A percentile compares a stretch with the other conserved stretches of the same genome.
These are phyloP conservation scores for Blepharisma japonicum DNA, from an alignment of 73 alveolate species.

Conservation along the genomic window DNA sequence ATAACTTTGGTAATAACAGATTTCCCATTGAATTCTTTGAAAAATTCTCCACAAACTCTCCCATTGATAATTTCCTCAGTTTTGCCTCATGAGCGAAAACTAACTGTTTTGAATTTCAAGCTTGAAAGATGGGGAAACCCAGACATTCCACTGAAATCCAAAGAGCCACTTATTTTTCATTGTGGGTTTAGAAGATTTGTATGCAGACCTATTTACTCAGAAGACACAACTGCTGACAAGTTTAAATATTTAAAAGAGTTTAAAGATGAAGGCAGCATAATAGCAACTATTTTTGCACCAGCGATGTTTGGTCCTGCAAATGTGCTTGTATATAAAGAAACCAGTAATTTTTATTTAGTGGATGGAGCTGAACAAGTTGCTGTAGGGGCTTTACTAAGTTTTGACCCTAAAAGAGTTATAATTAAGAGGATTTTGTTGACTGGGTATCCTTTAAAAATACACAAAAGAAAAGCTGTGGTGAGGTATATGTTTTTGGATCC, in stretches of 20 bases:
- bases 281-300: conserved; percentile 79
- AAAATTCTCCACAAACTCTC: conserved; percentile 39
- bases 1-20: conserved; percentile 49
- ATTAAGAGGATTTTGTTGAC: conserved; percentile 96
- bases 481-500: conserved; percentile 94
- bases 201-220: conserved; percentile 83
- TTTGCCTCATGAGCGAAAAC: conserved; percentile 93
- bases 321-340: conserved; percentile 71
- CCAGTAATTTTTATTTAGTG: conserved; percentile 25
- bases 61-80: conserved; percentile 84
- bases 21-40: conserved; percentile 42
- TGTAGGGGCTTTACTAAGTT: conserved; percentile 73
- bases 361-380: conserved; percentile 73
- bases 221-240: conserved; percentile 69
- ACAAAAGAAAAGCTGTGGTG: conserved; percentile 95
- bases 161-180: conserved; percentile 72
- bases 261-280: conserved; percentile 67
- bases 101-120: conserved; percentile 89
- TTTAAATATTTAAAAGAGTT: conserved; percentile 76
- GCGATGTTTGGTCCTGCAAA: conserved; percentile 83
- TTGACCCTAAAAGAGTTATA: conserved; percentile 92
- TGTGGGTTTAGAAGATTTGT: conserved; percentile 94
- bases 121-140: conserved; percentile 66
- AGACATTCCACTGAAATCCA: conserved; percentile 63
- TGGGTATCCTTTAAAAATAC: conserved; percentile 99